Base-by-base conservation (phyloP, 306 rosid species). In the Cucurbita ficifolia region DNA sequence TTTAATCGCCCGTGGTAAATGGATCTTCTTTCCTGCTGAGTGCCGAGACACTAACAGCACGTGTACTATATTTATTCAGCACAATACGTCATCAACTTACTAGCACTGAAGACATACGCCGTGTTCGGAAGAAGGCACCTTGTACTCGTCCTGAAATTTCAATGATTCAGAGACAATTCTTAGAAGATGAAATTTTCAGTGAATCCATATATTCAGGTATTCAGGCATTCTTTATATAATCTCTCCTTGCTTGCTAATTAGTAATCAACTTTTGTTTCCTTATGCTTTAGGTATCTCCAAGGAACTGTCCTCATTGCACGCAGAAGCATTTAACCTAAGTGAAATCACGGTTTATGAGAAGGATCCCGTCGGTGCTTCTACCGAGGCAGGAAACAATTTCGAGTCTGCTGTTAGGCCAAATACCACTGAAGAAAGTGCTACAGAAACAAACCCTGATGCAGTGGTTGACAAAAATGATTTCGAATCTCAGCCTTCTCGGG, bases 61-160 rank as follows among this genome's bases (percentile, higher is more conserved):
- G 45, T 76, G 63, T 80, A 67, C 64, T 71, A 24, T 40, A 82
- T 8, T 62, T 84, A 57, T 88, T 78, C 78, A 95, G 99, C 81
- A 86, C 84, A 69, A 95, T 95, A 75, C 96, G 99, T 52, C 90
- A 84, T 67, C 99, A 95, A 80, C 81, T 95, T 83, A 91, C 91
- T 43, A 89, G 76, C 80, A 91, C 97, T 53, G 97, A 89, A 83
- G 97, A 88, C 79, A 95, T 95, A 77, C 97, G 99, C 12, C 97
- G 99, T 33, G 62, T 83, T 13, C 84, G 99, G 40, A 95, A 86
- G 82, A 95, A 95, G 80, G 97, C 99, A 76, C 99, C 99, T 65
- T 95, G 99, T 75, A 88, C 97, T 29, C 64, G 74, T 38, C 83
- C 81, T 67, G 99, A 95, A 80, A 95, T 95, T 82, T 82, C 86